These are phyloP conservation scores for Crucibulum laeve DNA, from an alignment of 768 basidiomycete genomes.

Conservation along the genomic window DNA sequence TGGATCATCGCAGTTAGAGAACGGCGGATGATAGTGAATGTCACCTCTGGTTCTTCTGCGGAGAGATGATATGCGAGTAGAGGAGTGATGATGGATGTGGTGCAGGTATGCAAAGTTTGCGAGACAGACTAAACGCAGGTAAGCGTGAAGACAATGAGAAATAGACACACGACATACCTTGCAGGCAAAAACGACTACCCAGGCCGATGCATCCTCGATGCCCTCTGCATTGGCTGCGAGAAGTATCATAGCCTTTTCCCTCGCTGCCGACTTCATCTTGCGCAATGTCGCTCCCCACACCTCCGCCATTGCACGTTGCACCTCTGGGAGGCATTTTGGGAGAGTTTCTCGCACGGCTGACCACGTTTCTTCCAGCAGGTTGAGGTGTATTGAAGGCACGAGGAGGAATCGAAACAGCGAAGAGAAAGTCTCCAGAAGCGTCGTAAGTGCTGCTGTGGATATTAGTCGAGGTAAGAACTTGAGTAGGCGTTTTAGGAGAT, in stretches of 20 bases:
- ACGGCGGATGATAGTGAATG: constrained; percentile 61
- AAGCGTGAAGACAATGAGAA: not conserved
- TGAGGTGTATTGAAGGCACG: constrained; percentile 53
- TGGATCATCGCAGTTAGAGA: constrained; percentile 78
- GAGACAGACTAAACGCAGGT: constrained; percentile 59
- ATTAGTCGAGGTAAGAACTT: constrained; percentile 54
- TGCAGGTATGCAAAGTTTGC: constrained; percentile 75
- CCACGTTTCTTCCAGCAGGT: constrained; percentile 63
- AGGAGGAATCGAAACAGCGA: constrained; percentile 70
- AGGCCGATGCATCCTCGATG: constrained; percentile 63
- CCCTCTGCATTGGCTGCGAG: constrained; percentile 47
- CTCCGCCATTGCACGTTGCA: constrained; percentile 77
- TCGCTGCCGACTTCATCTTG: constrained; percentile 56
- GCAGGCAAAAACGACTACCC: constrained; percentile 76
- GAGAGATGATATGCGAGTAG: constrained; percentile 55
- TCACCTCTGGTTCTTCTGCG: constrained; percentile 29
- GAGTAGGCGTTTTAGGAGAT: constrained; percentile 53
- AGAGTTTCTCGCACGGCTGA: constrained; percentile 40
- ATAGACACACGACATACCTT: constrained; percentile 42
- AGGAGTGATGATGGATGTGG: constrained; percentile 55
- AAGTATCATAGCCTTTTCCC: constrained; percentile 52
- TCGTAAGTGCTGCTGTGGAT: constrained; percentile 53
- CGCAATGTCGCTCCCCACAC: constrained; percentile 82
- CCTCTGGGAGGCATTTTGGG: constrained; percentile 60
- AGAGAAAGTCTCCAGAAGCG: constrained; percentile 65